Evolutionary conservation across 2,329 filamentous ascomycete species (phyloP).

Genomic region (Cryphonectria carpinicola): DNA sequence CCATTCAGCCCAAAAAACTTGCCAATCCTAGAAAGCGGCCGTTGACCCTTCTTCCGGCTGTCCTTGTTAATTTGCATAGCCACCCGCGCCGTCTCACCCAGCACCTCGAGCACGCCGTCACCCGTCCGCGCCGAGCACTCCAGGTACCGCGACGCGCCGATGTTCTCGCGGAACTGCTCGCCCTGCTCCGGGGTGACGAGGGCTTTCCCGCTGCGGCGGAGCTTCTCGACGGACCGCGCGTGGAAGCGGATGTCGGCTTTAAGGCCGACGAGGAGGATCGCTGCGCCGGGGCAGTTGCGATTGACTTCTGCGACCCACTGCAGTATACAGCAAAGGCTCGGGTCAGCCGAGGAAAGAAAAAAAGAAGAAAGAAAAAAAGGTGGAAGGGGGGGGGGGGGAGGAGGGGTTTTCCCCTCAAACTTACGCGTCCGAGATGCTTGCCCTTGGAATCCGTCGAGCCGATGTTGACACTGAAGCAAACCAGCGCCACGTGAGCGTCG

Average conservation of each 20-base stretch:
- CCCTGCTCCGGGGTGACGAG: constrained; percentile 26
- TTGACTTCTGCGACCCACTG: constrained; percentile 29
- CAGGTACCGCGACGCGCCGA: constrained; percentile 27
- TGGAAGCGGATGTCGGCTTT: constrained; percentile 28
- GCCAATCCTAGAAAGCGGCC: constrained; percentile 28
- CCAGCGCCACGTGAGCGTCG: constrained; percentile 25
- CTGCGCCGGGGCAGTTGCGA: constrained; percentile 28
- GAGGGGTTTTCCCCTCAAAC: background rate
- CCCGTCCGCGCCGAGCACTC: constrained; percentile 29
- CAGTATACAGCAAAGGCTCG: background rate
- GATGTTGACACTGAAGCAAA: constrained; percentile 29
- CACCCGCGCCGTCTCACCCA: constrained; percentile 25
- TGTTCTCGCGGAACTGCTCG: constrained; percentile 28
- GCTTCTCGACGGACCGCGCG: constrained; percentile 28
- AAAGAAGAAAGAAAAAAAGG: no score
- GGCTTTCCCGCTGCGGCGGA: constrained; percentile 23
- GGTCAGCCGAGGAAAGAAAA: background rate
- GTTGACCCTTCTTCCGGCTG: constrained; percentile 11
- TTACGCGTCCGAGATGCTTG: constrained; percentile 27
- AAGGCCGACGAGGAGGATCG: constrained; percentile 28
- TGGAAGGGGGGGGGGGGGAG: background rate
- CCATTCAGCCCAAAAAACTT: constrained; percentile 24
- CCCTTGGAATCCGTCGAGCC: constrained; percentile 28
- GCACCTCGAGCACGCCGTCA: constrained; percentile 28
- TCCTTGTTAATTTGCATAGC: constrained; percentile 25